Evolutionary conservation across 306 rosid genomes (phyloP).

Genomic region (Glycine latifolia): DNA sequence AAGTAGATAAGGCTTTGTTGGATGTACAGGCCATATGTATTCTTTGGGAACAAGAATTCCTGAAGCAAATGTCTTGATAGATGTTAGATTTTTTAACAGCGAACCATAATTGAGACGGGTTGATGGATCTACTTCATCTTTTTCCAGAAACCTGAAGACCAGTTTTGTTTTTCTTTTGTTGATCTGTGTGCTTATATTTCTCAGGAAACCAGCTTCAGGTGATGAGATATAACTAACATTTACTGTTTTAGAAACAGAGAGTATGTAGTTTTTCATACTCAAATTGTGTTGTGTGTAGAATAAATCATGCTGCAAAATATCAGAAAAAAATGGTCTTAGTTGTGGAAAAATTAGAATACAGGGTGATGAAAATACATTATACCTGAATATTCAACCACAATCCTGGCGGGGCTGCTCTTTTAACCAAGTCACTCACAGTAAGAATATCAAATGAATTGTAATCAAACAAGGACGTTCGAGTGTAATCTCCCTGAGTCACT

Average conservation of each 20-base stretch:
- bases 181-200: conserved; percentile 54
- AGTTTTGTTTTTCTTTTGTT: conserved; percentile 65
- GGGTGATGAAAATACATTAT: conserved; percentile 17
- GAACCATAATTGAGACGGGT: conserved; percentile 71
- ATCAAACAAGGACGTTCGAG: conserved; percentile 59
- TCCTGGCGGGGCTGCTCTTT: conserved; percentile 42
- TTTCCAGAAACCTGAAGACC: conserved; percentile 62
- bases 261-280: conserved; percentile 69
- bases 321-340: conserved; percentile 22
- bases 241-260: conserved; percentile 59
- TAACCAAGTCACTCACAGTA: conserved; percentile 50
- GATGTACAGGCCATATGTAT: conserved; percentile 76
- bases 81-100: conserved; percentile 64
- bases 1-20: conserved; percentile 49
- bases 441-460: conserved; percentile 46
- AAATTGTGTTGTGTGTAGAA: conserved; percentile 71
- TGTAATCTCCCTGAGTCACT: conserved; percentile 66
- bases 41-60: conserved; percentile 83
- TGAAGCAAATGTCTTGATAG: conserved; percentile 79
- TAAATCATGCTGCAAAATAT: conserved; percentile 67
- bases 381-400: conserved; percentile 89
- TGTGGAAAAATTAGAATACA: conserved; percentile 1
- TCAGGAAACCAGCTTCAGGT: conserved; percentile 79
- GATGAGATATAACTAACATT: conserved; percentile 73
- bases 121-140: conserved; percentile 62